Evolutionary conservation across 1,284 basidiomycete species (phyloP), one percentile per base, ranked within the genome.

Genomic region (Pseudozyma thailandica): DNA sequence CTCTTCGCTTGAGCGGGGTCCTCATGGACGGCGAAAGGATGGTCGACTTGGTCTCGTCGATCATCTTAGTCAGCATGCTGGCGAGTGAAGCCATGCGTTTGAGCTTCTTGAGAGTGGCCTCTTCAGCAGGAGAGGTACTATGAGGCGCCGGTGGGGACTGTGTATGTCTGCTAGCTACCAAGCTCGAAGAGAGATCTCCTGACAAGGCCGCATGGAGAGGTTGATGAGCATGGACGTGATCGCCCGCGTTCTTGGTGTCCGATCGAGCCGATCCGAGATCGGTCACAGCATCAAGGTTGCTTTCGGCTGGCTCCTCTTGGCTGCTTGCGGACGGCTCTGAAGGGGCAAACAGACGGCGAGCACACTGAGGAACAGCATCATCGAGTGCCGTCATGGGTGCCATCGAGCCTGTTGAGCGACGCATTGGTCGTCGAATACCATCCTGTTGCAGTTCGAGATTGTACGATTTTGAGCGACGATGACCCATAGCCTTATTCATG

Each of bases 11-110:
- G 15, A 56, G 18, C 12, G 63, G 57, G 3, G 63, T 66, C 42
- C 54, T 33, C 37, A 58, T 41, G 13, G 39, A 1, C 48, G 68
- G 28, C 23, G 30, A 43, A 6, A 64, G 27, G 12, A 71, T 56
- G 15, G 56, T 56, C 18, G 52, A 50, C 28, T 57, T 50, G 16
- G 69, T 72, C 51, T 72, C 69, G 44, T 62, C 62, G 45, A 72
- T 66, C 62, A 72, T 66, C 51, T 53, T 58, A 13, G 54, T 62
- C n/a, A 72, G 55, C 45, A 61, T 28, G 6, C 55, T 55, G 4
- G 62, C 69, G 9, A 72, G 51, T 20, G 46, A 51, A 0, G 58
- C 55, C 62, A 72, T 72, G 25, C 57, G 57, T 39, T 66, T 53
- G 35, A 72, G 62, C 38, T 50, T 57, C n/a, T 37, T 51, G 25